phyloP scores from a whole-genome alignment of 1,284 basidiomycete genomes.

The Apiotrichum veenhuisii region DNA sequence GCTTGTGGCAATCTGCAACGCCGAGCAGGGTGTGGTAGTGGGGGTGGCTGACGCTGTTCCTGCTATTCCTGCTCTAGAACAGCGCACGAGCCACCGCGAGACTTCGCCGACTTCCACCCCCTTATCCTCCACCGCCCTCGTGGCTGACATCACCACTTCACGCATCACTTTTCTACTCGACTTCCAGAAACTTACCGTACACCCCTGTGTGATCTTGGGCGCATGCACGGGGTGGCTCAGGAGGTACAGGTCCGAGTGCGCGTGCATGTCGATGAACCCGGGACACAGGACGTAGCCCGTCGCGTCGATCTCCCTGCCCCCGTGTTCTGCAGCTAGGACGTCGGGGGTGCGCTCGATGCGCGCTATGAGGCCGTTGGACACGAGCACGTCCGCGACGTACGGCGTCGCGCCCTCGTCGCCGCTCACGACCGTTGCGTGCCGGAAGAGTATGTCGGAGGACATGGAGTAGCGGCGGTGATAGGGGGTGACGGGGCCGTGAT shows the following conservation, averaged over 20 bases:
- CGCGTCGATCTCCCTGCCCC: slow-evolving; percentile 28
- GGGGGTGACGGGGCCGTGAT: too few relatives aligned
- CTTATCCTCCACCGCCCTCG: too few relatives aligned
- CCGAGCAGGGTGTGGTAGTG: too few relatives aligned
- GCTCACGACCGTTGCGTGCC: slow-evolving; percentile 28
- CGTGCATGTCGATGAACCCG: slow-evolving; percentile 50
- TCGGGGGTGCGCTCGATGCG: slow-evolving; percentile 11
- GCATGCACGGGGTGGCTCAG: slow-evolving; percentile 40
- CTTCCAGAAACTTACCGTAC: slow-evolving; percentile 31
- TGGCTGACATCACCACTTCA: not conserved
- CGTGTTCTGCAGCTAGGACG: not conserved
- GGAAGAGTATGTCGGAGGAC: slow-evolving; percentile 22
- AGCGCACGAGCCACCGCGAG: too few relatives aligned
- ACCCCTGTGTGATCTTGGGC: slow-evolving; percentile 46
- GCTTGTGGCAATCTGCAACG: too few relatives aligned
- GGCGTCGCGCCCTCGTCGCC: slow-evolving; percentile 29
- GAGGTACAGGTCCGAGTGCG: slow-evolving; percentile 46
- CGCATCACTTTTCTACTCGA: too few relatives aligned
- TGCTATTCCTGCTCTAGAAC: too few relatives aligned
- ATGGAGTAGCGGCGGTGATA: too few relatives aligned
- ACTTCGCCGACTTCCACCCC: not conserved
- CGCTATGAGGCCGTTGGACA: slow-evolving; percentile 27
- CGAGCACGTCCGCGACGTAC: slow-evolving; percentile 34
- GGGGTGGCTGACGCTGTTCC: too few relatives aligned
- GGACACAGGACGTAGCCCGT: slow-evolving; percentile 35